phyloP scores from a whole-genome alignment of 208 protist species.

The Acanthamoeba royreba region DNA sequence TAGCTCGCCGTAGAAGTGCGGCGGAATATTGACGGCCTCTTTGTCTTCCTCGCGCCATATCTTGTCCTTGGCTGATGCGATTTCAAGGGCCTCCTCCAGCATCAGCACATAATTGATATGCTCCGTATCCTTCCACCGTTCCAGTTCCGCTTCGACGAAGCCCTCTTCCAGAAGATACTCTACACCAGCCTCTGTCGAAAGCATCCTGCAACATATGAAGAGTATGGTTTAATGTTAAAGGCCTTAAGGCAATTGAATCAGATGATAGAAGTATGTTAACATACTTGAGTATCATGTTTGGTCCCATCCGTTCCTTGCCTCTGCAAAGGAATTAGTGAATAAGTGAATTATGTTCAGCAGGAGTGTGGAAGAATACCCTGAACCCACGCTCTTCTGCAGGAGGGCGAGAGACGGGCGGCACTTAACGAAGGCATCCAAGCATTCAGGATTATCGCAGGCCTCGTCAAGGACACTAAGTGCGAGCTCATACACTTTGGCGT shows the following conservation, averaged over 20 bases:
- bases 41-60: neutral
- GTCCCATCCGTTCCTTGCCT: neutral
- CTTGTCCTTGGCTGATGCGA: slow-evolving; percentile 8
- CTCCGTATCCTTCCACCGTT: slow-evolving; percentile 36
- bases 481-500: slow-evolving; percentile 43
- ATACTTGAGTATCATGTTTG: neutral
- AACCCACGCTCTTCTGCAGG: neutral
- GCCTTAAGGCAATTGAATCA: too few relatives aligned
- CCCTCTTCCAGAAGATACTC: slow-evolving; percentile 45
- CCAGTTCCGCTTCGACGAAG: slow-evolving; percentile 55
- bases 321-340: neutral
- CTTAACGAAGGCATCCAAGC: slow-evolving; percentile 45
- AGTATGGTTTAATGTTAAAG: too few relatives aligned
- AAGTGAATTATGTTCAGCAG: neutral
- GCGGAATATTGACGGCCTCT: slow-evolving; percentile 49
- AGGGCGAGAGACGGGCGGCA: slow-evolving; percentile 36
- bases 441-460: slow-evolving; percentile 52
- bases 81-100: slow-evolving; percentile 42
- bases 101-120: slow-evolving; percentile 48
- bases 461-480: slow-evolving; percentile 61
- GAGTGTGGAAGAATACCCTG: neutral
- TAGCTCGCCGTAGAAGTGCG: slow-evolving; percentile 69
- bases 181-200: neutral
- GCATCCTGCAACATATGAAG: neutral
- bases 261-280: too few relatives aligned